phyloP scores from a whole-genome alignment of 179 eudicot species.

The Pouteria campechiana region DNA sequence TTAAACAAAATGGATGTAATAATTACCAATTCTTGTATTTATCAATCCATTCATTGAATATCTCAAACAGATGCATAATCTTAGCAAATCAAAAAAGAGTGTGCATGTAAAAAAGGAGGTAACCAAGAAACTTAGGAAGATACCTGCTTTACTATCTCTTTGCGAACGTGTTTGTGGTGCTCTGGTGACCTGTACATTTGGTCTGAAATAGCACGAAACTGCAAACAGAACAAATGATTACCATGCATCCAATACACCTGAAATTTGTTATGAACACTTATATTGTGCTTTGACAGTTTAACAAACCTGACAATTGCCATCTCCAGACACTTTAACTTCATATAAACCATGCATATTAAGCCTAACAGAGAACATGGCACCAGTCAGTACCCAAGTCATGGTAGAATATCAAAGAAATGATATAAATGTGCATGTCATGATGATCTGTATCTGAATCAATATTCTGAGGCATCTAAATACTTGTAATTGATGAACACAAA shows the following conservation, averaged over 20 bases:
- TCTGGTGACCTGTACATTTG: conserved; percentile 71
- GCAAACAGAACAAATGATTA: conserved; percentile 14
- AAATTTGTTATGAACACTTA: conserved; percentile 1
- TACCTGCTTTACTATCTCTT: conserved; percentile 82
- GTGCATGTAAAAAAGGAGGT: no score
- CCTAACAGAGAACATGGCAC: conserved; percentile 40
- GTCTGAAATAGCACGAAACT: conserved; percentile 97
- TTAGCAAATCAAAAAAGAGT: no score
- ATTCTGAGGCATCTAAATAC: no score
- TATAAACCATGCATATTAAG: conserved; percentile 56
- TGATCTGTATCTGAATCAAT: no score
- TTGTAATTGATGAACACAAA: no score
- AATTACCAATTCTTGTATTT: background rate
- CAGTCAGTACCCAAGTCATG: no score
- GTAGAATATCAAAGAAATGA: no score
- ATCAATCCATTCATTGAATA: no score
- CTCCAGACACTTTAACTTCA: conserved; percentile 81
- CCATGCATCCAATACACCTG: conserved; percentile 5
- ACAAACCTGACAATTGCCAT: conserved; percentile 97
- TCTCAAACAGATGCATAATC: no score
- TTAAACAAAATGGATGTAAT: background rate
- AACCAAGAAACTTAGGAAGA: background rate
- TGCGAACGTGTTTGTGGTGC: conserved; percentile 80
- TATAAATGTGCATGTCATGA: no score
- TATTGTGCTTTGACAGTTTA: no score